phyloP scores from a whole-genome alignment of 441 rosid species.

The Gossypium laxum region DNA sequence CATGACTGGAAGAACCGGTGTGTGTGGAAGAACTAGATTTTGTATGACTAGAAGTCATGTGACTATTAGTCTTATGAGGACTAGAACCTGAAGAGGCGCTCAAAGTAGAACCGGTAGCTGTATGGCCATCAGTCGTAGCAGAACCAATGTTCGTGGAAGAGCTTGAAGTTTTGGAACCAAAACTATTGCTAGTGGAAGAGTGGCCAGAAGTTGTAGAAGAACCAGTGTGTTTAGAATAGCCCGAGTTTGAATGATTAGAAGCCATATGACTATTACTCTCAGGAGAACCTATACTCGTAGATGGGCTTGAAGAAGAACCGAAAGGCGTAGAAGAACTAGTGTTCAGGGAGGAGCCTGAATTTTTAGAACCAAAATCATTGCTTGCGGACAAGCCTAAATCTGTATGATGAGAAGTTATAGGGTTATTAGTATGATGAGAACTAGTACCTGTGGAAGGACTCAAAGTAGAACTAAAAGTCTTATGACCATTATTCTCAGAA shows the following conservation, averaged over 20 bases:
- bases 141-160: neutral
- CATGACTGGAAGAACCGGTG: too few species aligned
- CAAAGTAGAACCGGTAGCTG: neutral
- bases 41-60: neutral
- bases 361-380: too few species aligned
- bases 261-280: too few species aligned
- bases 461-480: too few species aligned
- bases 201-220: neutral
- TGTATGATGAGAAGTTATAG: neutral
- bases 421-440: too few species aligned
- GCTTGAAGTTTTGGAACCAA: neutral
- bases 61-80: neutral
- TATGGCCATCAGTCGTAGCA: neutral
- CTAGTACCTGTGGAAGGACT: neutral
- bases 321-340: too few species aligned
- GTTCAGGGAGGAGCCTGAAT: too few species aligned
- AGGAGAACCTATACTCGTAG: too few species aligned
- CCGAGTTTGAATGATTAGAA: too few species aligned
- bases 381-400: neutral
- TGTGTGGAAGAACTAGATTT: neutral
- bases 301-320: too few species aligned
- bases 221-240: too few species aligned
- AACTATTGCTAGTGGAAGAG: neutral
- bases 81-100: neutral
- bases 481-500: too few species aligned